Base-by-base conservation (phyloP, 371 early-diverging fungal species). In the Mortierella sp. region DNA sequence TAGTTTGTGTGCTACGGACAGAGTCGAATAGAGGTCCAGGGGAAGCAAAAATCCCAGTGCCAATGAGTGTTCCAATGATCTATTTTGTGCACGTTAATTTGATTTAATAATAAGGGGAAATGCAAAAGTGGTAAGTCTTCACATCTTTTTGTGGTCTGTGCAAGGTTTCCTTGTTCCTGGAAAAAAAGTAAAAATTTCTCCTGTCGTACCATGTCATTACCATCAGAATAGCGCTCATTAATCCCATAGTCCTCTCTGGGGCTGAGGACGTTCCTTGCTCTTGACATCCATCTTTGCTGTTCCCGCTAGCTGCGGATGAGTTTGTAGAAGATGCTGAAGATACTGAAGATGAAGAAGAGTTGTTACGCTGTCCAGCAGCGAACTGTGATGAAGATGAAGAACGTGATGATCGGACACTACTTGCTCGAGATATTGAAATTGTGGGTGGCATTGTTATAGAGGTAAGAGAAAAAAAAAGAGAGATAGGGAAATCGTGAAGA, bases 11-110 rank as follows among this genome's bases (percentile, higher is more conserved):
- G 35, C 73, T 72, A 51, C 70, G 67, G 39, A 83, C 73, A 3
- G 77, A 72, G 16, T 83, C 83, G 66, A 83, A 83, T 18, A 83
- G 52, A 28, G 83, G 83, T 3, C 83, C 83, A 37, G 83, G 83
- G 0, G 83, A 83, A 26, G 83, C 83, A n/a, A 83, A 83, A 52
- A 83, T 83, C 4, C 83, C 83, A n/a, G 83, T 83, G 10, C 83
- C 83, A 30, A 83, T 83, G 1, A 83, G 58, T 3, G 83, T 83
- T 51, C 83, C 83, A 12, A 83, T 73, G 64, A 83, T 83, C 83
- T 83, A 47, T 37, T 43, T 43, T 43, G 9, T 20, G 14, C 20
- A 20, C 16, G 14, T 14, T 49, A 2, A 20, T 20, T 47, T 11
- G 9, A 5, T 24, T 6, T 59, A 16, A 35, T 9, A 35, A 9